Base-by-base conservation (phyloP, 2,329 filamentous ascomycete genomes). In the Fusarium fujikuroi region DNA sequence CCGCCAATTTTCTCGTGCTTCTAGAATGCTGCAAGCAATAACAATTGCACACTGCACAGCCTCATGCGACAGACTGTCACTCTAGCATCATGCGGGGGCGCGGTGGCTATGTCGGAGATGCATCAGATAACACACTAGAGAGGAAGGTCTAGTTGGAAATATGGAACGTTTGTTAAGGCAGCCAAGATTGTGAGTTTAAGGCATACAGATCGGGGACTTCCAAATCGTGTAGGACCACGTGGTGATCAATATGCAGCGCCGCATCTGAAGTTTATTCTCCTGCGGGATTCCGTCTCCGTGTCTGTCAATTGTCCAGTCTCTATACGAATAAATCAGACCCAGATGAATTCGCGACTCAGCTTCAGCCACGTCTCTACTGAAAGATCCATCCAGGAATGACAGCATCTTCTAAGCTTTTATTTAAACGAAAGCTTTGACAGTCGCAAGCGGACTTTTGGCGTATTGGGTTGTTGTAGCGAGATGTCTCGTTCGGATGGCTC, bases 21-120 rank as follows among this genome's bases (percentile, higher is more conserved):
- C 62, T 46, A 63, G 62, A 64, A 64, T 11, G 42, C 34, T 63
- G 46, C 62, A 61, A 46, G 42, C 25, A 58, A 46, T 58, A 12
- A 30, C 19, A 53, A 40, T 54, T 54, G 9, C 36, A 28, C 36
- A 28, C 1, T 39, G 39, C 62, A 64, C 62, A 64, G 62, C 62
- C 62, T 46, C 57, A 34, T 21, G 44, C 4, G 30, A 25, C 36
- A 37, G 23, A 46, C 14, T 52, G 39, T 62, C 37, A 62, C 52
- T 59, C 19, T 14, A 30, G 32, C 23, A 39, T 34, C 32, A n/a
- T 34, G 40, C 36, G 44, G 44, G 30, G 53, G 39, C 44, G 18
- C 23, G 7, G 46, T 53, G 62, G 58, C 62, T 64, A 63, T 63
- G 57, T 19, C 37, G 32, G 60, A 63, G 34, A 47, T 63, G 42